Base-by-base conservation (phyloP, 305 asterid genomes). In the Fraxinus floribunda region DNA sequence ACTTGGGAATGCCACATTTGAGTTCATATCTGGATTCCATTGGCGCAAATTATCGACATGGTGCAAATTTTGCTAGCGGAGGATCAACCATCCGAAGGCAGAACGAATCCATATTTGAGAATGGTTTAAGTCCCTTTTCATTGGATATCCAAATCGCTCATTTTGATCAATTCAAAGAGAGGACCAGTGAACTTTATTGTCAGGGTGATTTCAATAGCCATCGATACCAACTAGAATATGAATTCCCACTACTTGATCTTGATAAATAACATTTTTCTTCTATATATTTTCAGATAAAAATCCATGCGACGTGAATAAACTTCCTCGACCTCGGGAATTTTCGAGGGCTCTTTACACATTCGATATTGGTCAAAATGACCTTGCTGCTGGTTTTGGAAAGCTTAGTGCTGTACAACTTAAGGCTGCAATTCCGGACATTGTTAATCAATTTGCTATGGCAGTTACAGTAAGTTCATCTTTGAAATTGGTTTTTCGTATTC, bases 11-110 rank as follows among this genome's bases (percentile, higher is more conserved):
- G n/a, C 89, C 91, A 15, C 85, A 83, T 81, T 70, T 89, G 88
- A 89, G 91, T 66, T 83, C 91, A 3, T 89, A 89, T 49, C 83
- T 91, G 44, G 91, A 91, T 66, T 88, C 93, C 38, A 22, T 91
- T 11, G 88, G 88, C n/a, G 16, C 90, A 13, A 76, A 85, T 80
- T 91, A 84, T 62, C 77, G 86, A n/a, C 90, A 89, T 15, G 94
- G 94, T 55, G 92, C 90, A 7, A 89, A 89, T 78, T 91, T 91
- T 49, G 94, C 94, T 0, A 71, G 89, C 0, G 89, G 90, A 13
- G 92, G 89, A 75, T 86, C 92, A 35, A 89, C 94, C 15, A 86
- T 89, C 41, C 49, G 86, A 9, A 83, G 84, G 87, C 89, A 78
- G 60, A 91, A 89, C 29, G 91, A 86, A 62, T 78, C 88, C 32